Evolutionary conservation across 2,329 filamentous ascomycete species (phyloP), one percentile per base, ranked within the genome.

Genomic region (Gnomoniopsis smithogilvyi): DNA sequence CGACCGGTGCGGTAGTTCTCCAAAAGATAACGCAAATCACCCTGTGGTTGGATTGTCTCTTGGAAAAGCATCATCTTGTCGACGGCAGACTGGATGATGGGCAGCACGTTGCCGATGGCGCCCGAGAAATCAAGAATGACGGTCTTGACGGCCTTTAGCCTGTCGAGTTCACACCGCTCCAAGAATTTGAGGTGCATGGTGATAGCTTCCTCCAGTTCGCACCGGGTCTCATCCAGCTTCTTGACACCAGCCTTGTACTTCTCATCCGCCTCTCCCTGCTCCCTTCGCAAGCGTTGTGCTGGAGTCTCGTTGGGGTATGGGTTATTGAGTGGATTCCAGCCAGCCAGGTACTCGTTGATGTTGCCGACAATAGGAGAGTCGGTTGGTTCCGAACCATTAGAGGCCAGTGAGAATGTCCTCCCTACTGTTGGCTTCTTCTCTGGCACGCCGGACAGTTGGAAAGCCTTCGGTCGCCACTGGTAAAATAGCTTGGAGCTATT

Each of bases 1-100:
- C 88, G 91, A 63, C 95, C 95, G 7, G 95, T 99, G 63, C 93
- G 89, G 76, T 99, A 99, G 72, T 94, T 99, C 77, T 99, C 95
- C 49, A 99, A 81, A 61, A 99, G 83, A 73, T 98, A 99, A 64
- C 95, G 85, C 66, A 99, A 78, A 73, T 99, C 95, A 43, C 91
- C 90, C 51, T 87, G 73, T 6, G 95, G 95, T 73, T 98, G 95
- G n/a, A 99, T 91, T 0, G 95, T 98, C 79, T 99, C 95, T 73
- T 99, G 95, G 77, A 96, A 99, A 50, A 99, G 82, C 87, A 99
- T 92, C 93, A 99, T 97, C 71, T 96, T 92, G 77, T 99, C 95
- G 24, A 99, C 92, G 0, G 93, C 92, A 60, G 94, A 94, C 75
- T 98, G 95, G 63, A 99, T 78, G 69, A 91, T 96, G 19, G 95